phyloP scores from a whole-genome alignment of 495 filamentous ascomycete species.

The Penicillium lagena region DNA sequence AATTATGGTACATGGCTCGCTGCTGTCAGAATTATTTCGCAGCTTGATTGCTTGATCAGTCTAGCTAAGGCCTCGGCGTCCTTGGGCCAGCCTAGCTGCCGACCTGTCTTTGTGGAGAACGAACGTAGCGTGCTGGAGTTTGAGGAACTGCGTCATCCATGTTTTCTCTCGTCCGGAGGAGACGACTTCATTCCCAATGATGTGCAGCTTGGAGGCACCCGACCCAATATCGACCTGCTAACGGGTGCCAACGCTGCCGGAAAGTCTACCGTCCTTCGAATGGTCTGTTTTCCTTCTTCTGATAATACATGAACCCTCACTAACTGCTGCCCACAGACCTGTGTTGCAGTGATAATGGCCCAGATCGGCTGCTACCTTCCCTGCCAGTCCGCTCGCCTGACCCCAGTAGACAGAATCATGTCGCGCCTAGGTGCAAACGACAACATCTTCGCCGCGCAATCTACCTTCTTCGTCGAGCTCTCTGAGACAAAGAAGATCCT shows the following conservation, averaged over 20 bases:
- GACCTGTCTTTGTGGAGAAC: conserved; percentile 77
- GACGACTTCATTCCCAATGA: conserved; percentile 95
- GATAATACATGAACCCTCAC: not conserved
- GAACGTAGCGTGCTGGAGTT: conserved; percentile 85
- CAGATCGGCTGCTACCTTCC: conserved; percentile 95
- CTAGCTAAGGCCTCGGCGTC: conserved; percentile 79
- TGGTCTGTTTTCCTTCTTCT: conserved; percentile 51
- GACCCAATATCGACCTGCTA: conserved; percentile 80
- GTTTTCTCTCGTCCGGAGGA: conserved; percentile 77
- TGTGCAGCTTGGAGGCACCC: conserved; percentile 74
- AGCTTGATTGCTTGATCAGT: conserved; percentile 92
- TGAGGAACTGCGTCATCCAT: conserved; percentile 87
- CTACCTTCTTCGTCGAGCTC: conserved; percentile 97
- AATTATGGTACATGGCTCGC: conserved; percentile 84
- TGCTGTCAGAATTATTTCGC: conserved; percentile 78
- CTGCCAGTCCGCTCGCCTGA: conserved; percentile 74
- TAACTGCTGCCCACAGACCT: conserved; percentile 50
- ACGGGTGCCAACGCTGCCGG: conserved; percentile 97
- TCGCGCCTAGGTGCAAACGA: conserved; percentile 96
- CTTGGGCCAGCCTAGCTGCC: conserved; percentile 81
- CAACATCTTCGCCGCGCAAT: conserved; percentile 97
- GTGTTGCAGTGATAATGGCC: conserved; percentile 96
- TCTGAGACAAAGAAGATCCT: conserved; percentile 98
- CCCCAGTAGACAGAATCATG: conserved; percentile 96
- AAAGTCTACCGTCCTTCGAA: conserved; percentile 96